A percentile compares a stretch with the other conserved stretches of the same genome.
Evolutionary conservation across 345 rosid genomes (phyloP).

Genomic region (Acer campestre): DNA sequence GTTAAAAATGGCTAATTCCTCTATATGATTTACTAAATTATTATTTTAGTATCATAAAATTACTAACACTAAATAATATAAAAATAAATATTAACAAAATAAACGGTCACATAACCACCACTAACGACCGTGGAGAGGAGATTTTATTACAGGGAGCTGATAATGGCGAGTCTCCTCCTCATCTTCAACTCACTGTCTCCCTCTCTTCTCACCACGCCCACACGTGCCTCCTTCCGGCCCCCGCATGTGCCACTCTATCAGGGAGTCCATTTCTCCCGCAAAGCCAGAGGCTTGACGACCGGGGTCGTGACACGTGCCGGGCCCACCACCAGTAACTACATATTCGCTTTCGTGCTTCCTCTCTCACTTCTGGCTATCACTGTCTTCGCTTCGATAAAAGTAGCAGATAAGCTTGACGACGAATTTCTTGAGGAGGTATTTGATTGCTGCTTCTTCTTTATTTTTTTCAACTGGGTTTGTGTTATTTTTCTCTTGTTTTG

Average conservation of each 20-base stretch:
- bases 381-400: slow-evolving; percentile 56
- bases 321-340: slow-evolving; percentile 57
- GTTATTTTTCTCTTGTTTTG: neutral
- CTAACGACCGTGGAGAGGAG: neutral
- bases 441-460: neutral
- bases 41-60: no score
- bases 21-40: no score
- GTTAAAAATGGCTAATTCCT: no score
- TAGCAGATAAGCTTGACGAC: slow-evolving; percentile 72
- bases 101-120: neutral
- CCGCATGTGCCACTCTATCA: slow-evolving; percentile 9
- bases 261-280: slow-evolving; percentile 26
- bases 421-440: slow-evolving; percentile 77
- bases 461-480: neutral
- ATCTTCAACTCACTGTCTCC: slow-evolving; percentile 35
- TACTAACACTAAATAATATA: no score
- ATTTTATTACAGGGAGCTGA: slow-evolving; percentile 8
- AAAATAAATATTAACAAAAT: neutral
- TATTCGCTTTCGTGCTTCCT: slow-evolving; percentile 69
- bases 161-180: slow-evolving; percentile 59
- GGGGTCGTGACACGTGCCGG: slow-evolving; percentile 62
- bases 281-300: slow-evolving; percentile 31
- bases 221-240: slow-evolving; percentile 17
- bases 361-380: slow-evolving; percentile 70
- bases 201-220: slow-evolving; percentile 18